Percentiles rank a stretch among this genome's conserved stretches.
Evolutionary conservation across 345 rosid species (phyloP).

Genomic region (Viola odorata): DNA sequence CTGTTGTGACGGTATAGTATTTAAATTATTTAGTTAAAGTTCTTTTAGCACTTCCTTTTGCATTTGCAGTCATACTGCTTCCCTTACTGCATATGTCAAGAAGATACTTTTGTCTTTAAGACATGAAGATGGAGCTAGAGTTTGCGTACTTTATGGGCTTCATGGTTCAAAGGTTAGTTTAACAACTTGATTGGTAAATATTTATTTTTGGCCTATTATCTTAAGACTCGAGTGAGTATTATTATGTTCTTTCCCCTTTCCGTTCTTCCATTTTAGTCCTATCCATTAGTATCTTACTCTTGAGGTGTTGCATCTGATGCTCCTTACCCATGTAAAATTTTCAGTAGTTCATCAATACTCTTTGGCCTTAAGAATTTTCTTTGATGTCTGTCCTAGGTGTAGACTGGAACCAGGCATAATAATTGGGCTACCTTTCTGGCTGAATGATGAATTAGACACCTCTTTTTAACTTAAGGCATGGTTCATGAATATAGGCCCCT

Average conservation of each 20-base stretch:
- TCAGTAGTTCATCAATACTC: background rate
- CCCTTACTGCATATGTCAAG: constrained; percentile 61
- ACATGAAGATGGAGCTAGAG: constrained; percentile 58
- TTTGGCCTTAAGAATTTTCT: background rate
- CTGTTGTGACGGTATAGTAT: too few relatives aligned
- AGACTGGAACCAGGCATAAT: background rate
- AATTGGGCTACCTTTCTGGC: background rate
- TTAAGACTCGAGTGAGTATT: background rate
- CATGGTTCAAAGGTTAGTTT: constrained; percentile 43
- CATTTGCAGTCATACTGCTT: constrained; percentile 57
- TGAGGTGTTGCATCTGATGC: background rate
- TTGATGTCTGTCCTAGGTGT: background rate
- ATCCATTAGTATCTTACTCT: background rate
- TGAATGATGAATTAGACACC: background rate
- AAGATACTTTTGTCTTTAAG: constrained; percentile 52
- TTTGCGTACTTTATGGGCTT: constrained; percentile 62
- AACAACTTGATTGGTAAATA: too few relatives aligned
- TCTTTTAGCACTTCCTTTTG: background rate
- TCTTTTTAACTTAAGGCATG: background rate
- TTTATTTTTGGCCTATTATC: background rate
- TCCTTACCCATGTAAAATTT: background rate
- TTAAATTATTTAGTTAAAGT: background rate
- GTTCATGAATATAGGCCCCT: background rate
- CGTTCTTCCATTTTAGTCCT: background rate
- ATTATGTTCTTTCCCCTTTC: too few relatives aligned